A percentile compares a stretch with the other conserved stretches of the same genome.
Conservation (phyloP, 2,329 filamentous ascomycete species). For the Cladosporium velox region DNA sequence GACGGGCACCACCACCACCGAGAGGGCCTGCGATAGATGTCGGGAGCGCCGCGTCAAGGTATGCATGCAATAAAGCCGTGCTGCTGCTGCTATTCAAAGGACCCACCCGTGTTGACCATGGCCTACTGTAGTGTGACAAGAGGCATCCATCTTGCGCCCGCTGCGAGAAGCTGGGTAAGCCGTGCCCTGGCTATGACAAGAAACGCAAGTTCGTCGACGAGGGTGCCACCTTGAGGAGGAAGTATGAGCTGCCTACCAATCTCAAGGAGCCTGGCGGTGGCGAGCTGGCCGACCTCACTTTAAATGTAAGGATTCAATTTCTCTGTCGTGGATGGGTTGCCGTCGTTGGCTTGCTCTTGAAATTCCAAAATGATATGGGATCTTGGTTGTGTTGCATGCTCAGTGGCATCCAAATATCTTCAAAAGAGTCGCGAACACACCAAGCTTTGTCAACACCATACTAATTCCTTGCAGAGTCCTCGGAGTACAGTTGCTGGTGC, state of each 20-base stretch:
- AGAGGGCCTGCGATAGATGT: conserved; percentile 39
- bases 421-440: not conserved
- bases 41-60: conserved; percentile 39
- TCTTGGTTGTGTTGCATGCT: not conserved
- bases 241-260: conserved; percentile 28
- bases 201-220: conserved; percentile 41
- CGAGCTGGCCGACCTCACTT: conserved; percentile 17
- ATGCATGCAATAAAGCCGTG: conserved; percentile 13
- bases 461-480: conserved; percentile 13
- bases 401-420: not conserved
- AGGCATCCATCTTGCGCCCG: conserved; percentile 34
- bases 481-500: conserved; percentile 12
- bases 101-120: not conserved
- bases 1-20: conserved; percentile 14
- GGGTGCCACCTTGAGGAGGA: conserved; percentile 35
- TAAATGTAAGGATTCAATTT: conserved; percentile 9
- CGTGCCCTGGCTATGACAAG: conserved; percentile 40
- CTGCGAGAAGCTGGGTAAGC: conserved; percentile 39
- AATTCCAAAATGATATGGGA: not conserved
- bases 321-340: not conserved
- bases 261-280: conserved; percentile 6
- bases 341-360: not conserved
- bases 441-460: not conserved
- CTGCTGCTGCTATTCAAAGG: not conserved
- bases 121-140: conserved; percentile 34